Evolutionary conservation across 257 asterid genomes (phyloP).

Genomic region (Petunia axillaris): DNA sequence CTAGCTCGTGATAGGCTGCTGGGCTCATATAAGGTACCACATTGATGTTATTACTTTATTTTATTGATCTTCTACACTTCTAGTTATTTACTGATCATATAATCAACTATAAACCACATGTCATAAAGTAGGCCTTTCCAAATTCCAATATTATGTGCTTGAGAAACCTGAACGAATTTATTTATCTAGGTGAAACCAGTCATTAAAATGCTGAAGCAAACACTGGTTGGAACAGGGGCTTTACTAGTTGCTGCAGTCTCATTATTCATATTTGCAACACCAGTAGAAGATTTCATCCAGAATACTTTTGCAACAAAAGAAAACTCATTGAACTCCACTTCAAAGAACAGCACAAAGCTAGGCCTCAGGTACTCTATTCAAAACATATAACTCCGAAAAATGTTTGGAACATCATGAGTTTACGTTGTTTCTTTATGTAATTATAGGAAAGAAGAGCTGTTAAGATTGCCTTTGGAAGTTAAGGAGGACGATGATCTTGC

Average conservation of each 20-base stretch:
- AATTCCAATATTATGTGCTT: background rate
- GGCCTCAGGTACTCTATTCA: constrained; percentile 53
- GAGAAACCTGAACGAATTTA: constrained; percentile 25
- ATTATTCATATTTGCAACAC: constrained; percentile 72
- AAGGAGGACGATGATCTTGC: constrained; percentile 77
- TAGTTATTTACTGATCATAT: background rate
- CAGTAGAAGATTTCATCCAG: constrained; percentile 71
- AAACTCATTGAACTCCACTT: constrained; percentile 46
- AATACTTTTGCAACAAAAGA: constrained; percentile 45
- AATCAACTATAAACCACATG: background rate
- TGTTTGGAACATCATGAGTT: background rate
- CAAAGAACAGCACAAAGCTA: constrained; percentile 48
- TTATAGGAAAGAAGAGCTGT: constrained; percentile 75
- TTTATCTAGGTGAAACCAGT: constrained; percentile 81
- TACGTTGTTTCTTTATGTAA: background rate
- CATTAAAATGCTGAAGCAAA: constrained; percentile 84
- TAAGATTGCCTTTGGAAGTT: constrained; percentile 73
- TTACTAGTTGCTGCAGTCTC: constrained; percentile 72
- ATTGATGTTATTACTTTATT: constrained; percentile 26
- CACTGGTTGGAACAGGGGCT: constrained; percentile 85
- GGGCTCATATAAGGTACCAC: constrained; percentile 80
- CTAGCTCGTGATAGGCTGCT: constrained; percentile 85
- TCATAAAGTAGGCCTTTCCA: constrained; percentile 12
- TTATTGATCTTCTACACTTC: background rate
- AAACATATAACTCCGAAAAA: background rate